Evolutionary conservation across 768 basidiomycete genomes (phyloP), one percentile per base, ranked within the genome.

Genomic region (Trametes villosa): DNA sequence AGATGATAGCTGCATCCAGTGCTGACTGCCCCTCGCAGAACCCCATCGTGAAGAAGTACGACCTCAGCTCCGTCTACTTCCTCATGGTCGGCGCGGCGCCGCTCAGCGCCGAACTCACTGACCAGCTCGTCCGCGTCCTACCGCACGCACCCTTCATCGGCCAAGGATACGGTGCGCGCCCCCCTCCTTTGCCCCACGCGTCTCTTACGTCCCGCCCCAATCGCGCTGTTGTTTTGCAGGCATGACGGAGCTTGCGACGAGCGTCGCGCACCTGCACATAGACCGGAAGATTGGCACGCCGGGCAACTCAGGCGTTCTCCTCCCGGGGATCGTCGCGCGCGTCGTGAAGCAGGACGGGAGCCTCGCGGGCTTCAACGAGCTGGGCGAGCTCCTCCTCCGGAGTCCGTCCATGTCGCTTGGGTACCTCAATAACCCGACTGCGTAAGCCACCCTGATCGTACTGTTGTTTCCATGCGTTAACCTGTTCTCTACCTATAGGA

Each of bases 211-310:
- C n/a, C n/a, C n/a, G n/a, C 17, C n/a, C 22, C 29, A 18, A 47
- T 31, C 11, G n/a, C n/a, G n/a, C n/a, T n/a, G n/a, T n/a, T n/a
- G n/a, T n/a, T 20, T 7, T 12, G n/a, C 49, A 89, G 87, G 88
- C 5, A 81, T 87, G 83, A 90, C 89, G 0, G 89, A 91, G 68
- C 79, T 83, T 0, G 78, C 79, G 57, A 85, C 86, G 0, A 77
- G 81, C 9, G 76, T 81, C 8, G 70, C 78, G 15, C 79, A 84
- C 74, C 82, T 80, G 71, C 72, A 82, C 17, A 74, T 81, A 7
- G 75, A 77, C 4, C 67, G 73, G 31, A 82, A 80, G 58, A 70
- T 83, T 22, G 85, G 85, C 7, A 72, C 77, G 3, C 79, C 81
- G 4, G 88, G 87, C 26, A 79, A 86, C 50, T 74, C 75, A 2